Conservation (phyloP, 83 land plant species). For the Picea abies region DNA sequence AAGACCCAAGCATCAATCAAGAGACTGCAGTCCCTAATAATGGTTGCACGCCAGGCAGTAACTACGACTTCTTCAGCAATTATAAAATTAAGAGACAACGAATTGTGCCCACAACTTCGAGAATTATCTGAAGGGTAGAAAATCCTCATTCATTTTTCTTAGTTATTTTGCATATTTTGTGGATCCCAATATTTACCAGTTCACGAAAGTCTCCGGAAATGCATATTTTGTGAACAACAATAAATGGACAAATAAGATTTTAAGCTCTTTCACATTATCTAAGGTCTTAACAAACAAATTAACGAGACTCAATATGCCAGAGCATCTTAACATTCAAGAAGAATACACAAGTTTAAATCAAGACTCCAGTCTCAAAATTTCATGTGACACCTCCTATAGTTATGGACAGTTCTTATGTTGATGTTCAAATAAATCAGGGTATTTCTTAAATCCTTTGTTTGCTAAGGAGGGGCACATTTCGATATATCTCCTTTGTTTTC, state of each 20-base stretch:
- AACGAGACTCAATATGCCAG: background rate
- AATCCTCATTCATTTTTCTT: background rate
- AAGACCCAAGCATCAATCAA: constrained; percentile 70
- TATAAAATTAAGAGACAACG: constrained; percentile 52
- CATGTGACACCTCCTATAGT: background rate
- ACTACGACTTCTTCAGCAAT: constrained; percentile 68
- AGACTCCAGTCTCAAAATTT: background rate
- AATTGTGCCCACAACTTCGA: constrained; percentile 69
- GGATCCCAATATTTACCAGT: background rate
- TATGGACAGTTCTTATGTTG: too few species aligned
- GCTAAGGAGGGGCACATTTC: too few species aligned
- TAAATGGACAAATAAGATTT: background rate
- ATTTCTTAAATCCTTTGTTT: too few species aligned
- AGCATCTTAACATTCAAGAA: background rate
- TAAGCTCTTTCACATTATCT: background rate
- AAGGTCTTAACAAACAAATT: background rate
- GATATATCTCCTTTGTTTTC: too few species aligned
- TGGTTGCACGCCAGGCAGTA: constrained; percentile 70
- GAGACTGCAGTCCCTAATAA: constrained; percentile 62
- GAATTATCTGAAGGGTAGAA: constrained; percentile 67
- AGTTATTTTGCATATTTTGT: background rate
- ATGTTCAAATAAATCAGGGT: too few species aligned
- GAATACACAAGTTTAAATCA: background rate
- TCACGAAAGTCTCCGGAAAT: background rate
- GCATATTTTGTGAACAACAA: constrained; percentile 4